Evolutionary conservation across 2,329 filamentous ascomycete species (phyloP), one percentile per base, ranked within the genome.

Genomic region (Sphaerulina vaccinii): DNA sequence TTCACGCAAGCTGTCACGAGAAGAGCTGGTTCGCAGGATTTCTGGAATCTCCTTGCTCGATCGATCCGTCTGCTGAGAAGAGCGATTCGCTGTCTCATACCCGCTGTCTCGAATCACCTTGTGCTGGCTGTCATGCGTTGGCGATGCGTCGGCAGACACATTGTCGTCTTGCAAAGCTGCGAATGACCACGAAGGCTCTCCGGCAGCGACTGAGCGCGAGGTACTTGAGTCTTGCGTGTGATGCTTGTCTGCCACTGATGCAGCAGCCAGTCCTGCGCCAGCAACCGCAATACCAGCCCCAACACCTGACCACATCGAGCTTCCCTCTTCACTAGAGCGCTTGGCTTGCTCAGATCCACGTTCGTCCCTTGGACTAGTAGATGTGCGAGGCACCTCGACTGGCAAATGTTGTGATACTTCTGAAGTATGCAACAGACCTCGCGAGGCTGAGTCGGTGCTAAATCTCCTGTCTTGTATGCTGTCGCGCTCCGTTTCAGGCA

Each of bases 31-130:
- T 7, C 53, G 58, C 8, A 62, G 38, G 7, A 57, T 54, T n/a
- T 56, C 49, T 21, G 58, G 56, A 21, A 55, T 15, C 33, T 57
- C 45, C 36, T 43, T 33, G 40, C 47, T 53, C 16, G 53, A 46
- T 15, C 57, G 47, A 8, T 57, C 51, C 2, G 53, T 43, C 11
- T 62, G 61, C 22, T 59, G 33, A 10, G 51, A 40, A 13, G 62
- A 57, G 35, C 55, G 65, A 43, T 68, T 57, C 5, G 45, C 47
- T 38, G 60, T 65, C 44, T 73, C 67, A 51, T 76, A 75, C 7
- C 71, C 71, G 61, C 72, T 77, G 54, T 78, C 73, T 55, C 73
- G 67, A 23, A 65, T 61, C 36, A 57, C 55, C 22, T 67, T 57
- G n/a, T 65, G 62, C 7, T 55, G 27, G 19, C 54, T 49, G 15